Base-by-base conservation (phyloP, 139 green algal species). In the Edaphochlamys debaryana region DNA sequence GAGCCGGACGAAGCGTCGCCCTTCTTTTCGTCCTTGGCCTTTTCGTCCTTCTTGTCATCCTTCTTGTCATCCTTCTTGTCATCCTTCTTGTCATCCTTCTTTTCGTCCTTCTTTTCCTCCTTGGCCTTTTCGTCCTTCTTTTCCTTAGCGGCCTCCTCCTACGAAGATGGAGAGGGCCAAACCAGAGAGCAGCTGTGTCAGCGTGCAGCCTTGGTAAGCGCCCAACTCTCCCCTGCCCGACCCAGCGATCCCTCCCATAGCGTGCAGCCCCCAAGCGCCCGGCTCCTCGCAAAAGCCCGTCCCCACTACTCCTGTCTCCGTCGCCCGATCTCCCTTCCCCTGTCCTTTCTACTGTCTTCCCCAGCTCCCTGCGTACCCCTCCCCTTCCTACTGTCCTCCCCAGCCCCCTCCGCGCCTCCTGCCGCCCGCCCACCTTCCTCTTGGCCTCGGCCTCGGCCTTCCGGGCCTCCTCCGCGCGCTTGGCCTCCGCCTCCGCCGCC, bases 401-500 rank as follows among this genome's bases (percentile, higher is more conserved):
- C 20, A n/a, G n/a, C n/a, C n/a, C n/a, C n/a, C n/a, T n/a, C n/a
- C 8, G 13, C 4, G 37, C 60, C 25, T 64, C 76, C 60, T 41
- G 69, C 37, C 4, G 7, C 63, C 56, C 41, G 6, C 2, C 48
- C 73, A 68, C 78, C 25, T 82, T 86, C 73, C 68, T 70, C 25
- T 82, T 86, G 0, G 71, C 76, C 38, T 82, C 69, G 0, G 29
- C 62, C 20, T 77, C 73, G 56, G 68, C 86, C 42, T 67, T 69
- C n/a, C 32, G 63, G 7, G 20, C n/a, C 13, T 40, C 34, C 63
- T 6, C 41, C 42, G 3, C 6, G 15, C 70, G 23, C 52, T 79
- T 85, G 48, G 79, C 83, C 0, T 64, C 82, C 11, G 56, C 79
- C 58, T 91, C 86, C 19, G 81, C 62, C 15, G 66, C 75, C 42